A percentile compares a stretch with the other conserved stretches of the same genome.
Conservation (phyloP, 257 asterid genomes). For the Solanum pennellii region DNA sequence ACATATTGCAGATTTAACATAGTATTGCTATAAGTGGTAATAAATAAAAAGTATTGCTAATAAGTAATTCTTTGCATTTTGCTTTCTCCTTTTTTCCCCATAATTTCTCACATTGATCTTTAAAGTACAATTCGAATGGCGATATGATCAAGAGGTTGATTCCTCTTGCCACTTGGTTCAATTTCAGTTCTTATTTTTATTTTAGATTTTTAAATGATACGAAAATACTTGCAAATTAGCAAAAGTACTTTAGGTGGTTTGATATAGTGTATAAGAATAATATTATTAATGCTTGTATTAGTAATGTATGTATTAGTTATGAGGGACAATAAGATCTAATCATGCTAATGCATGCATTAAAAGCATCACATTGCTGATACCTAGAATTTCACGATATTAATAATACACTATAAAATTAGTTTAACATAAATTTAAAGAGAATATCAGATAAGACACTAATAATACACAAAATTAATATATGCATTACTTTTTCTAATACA, state of each 20-base stretch:
- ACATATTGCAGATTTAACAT: no score
- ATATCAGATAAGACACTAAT: neutral
- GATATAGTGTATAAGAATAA: neutral
- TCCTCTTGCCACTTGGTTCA: neutral
- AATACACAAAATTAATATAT: no score
- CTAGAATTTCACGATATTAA: neutral
- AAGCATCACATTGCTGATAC: no score
- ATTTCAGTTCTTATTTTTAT: neutral
- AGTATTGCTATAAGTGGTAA: rapidly evolving
- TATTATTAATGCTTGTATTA: no score
- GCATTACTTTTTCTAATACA: no score
- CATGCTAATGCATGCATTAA: neutral
- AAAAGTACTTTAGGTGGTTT: neutral
- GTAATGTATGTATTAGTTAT: no score
- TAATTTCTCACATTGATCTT: neutral
- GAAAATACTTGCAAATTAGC: neutral
- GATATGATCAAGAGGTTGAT: neutral
- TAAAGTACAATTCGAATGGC: neutral
- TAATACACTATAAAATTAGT: no score
- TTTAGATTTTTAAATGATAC: neutral
- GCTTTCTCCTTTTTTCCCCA: neutral
- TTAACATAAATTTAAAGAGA: no score
- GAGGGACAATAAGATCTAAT: neutral
- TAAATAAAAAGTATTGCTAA: no score
- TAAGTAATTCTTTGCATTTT: neutral